Evolutionary conservation across 495 filamentous ascomycete genomes (phyloP).

Genomic region (Aspergillus campestris): DNA sequence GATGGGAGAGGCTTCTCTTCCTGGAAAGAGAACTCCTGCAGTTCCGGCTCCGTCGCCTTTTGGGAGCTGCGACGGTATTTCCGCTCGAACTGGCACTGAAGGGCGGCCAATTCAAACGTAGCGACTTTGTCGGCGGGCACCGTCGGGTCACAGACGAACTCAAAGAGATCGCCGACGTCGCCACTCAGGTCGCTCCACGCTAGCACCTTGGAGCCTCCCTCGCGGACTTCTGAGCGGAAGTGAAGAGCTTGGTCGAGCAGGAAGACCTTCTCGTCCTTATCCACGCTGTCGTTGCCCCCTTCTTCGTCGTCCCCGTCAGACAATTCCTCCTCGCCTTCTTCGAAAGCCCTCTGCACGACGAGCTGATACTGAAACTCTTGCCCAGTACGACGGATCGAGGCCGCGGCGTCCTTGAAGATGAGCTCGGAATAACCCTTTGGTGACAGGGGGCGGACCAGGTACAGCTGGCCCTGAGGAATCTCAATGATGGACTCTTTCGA

Average conservation of each 20-base stretch:
- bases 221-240: slow-evolving; percentile 73
- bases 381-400: slow-evolving; percentile 82
- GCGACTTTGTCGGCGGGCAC: slow-evolving; percentile 62
- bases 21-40: slow-evolving; percentile 72
- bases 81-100: slow-evolving; percentile 94
- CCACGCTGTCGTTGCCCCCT: slow-evolving; percentile 54
- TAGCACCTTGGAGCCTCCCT: slow-evolving; percentile 70
- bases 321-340: slow-evolving; percentile 92
- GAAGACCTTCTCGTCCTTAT: slow-evolving; percentile 96
- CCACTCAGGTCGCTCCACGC: slow-evolving; percentile 94
- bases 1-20: slow-evolving; percentile 72
- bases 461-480: slow-evolving; percentile 90
- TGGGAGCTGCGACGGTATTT: slow-evolving; percentile 75
- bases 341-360: slow-evolving; percentile 89
- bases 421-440: slow-evolving; percentile 97
- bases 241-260: slow-evolving; percentile 85
- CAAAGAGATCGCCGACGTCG: slow-evolving; percentile 86
- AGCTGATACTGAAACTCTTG: slow-evolving; percentile 96
- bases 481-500: slow-evolving; percentile 93
- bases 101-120: slow-evolving; percentile 74
- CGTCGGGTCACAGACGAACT: slow-evolving; percentile 84
- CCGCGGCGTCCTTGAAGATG: slow-evolving; percentile 95
- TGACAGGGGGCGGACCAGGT: slow-evolving; percentile 88
- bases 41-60: slow-evolving; percentile 71
- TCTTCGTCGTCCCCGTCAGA: slow-evolving; percentile 81